Evolutionary conservation across 305 asterid genomes (phyloP).

Genomic region (Solanum chacoense): DNA sequence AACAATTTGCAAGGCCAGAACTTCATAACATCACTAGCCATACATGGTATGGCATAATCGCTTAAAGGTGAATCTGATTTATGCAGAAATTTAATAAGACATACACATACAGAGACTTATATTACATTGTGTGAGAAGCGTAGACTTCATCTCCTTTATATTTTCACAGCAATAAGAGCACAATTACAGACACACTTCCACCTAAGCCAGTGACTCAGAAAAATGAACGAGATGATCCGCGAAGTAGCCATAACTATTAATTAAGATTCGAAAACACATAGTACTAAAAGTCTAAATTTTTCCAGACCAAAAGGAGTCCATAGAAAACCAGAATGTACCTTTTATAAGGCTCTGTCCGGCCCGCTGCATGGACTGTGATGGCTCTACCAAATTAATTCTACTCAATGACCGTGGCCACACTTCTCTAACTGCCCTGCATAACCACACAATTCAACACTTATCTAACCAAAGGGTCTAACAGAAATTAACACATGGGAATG

Average conservation of each 20-base stretch:
- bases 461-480: neutral
- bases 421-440: constrained; percentile 72
- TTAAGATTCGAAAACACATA: neutral
- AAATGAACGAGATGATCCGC: neutral
- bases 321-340: constrained; percentile 29
- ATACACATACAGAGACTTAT: neutral
- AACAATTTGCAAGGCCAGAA: neutral
- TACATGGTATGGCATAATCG: neutral
- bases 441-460: constrained; percentile 5
- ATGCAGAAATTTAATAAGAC: neutral
- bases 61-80: neutral
- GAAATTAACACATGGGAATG: neutral
- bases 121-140: neutral
- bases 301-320: neutral
- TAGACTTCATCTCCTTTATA: neutral
- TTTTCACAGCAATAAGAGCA: neutral
- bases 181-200: neutral
- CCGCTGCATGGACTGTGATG: constrained; percentile 95
- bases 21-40: neutral
- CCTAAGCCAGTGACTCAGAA: neutral
- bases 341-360: constrained; percentile 71
- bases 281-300: neutral
- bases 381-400: constrained; percentile 77
- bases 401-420: constrained; percentile 80
- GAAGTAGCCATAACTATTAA: neutral